These are phyloP conservation scores for Termitomyces sp. DNA, from an alignment of 768 basidiomycete genomes.

Conservation along the genomic window DNA sequence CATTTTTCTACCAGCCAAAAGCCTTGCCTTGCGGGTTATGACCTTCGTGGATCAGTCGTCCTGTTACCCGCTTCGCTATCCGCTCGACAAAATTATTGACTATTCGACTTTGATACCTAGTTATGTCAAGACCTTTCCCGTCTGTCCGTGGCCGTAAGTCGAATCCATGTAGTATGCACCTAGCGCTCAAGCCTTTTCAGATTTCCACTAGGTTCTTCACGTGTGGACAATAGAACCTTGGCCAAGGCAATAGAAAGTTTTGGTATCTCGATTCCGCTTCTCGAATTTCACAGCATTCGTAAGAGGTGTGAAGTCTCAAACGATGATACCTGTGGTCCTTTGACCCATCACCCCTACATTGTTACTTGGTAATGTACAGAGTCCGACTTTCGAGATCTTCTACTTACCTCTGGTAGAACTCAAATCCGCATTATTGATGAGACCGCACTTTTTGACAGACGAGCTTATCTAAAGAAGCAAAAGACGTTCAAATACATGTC, in stretches of 20 bases:
- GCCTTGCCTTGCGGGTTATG: constrained; percentile 19
- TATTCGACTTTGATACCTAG: constrained; percentile 27
- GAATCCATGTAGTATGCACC: neutral
- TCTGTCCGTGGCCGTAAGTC: constrained; percentile 23
- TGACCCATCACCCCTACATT: constrained; percentile 28
- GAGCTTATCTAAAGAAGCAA: constrained; percentile 18
- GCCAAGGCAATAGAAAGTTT: constrained; percentile 26
- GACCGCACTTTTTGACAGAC: constrained; percentile 22
- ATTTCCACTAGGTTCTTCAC: constrained; percentile 19
- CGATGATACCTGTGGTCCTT: constrained; percentile 1
- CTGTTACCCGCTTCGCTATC: constrained; percentile 28
- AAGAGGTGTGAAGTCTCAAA: constrained; percentile 14
- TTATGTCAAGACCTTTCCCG: constrained; percentile 17
- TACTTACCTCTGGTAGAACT: constrained; percentile 18
- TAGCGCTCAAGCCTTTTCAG: constrained; percentile 3
- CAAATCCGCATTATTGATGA: constrained; percentile 27
- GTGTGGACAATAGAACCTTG: constrained; percentile 12
- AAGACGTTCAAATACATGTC: constrained; percentile 14
- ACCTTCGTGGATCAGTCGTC: constrained; percentile 31
- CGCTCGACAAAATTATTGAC: constrained; percentile 19
- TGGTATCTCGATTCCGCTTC: constrained; percentile 26
- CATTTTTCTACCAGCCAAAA: constrained; percentile 15
- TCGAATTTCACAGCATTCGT: constrained; percentile 25
- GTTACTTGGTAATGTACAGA: constrained; percentile 24
- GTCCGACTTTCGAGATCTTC: neutral